These are phyloP conservation scores for Samsoniella hepiali DNA, from an alignment of 2,329 filamentous ascomycete genomes.

Conservation along the genomic window DNA sequence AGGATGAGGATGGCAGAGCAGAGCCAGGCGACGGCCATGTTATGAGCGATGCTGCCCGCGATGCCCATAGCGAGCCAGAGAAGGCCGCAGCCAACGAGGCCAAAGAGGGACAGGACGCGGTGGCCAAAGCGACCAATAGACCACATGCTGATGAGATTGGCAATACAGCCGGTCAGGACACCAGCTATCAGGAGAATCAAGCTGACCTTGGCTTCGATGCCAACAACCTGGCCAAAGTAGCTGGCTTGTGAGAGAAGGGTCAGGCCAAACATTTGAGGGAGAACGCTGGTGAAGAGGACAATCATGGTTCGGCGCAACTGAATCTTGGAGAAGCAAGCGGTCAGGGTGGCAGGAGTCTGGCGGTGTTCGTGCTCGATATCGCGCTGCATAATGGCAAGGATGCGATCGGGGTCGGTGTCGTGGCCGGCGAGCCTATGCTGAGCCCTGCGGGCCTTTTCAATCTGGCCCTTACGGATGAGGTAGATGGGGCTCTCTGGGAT, in stretches of 20 bases:
- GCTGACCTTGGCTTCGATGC: constrained; percentile 30
- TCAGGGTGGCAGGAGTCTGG: constrained; percentile 34
- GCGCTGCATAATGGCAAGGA: constrained; percentile 43
- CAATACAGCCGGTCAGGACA: constrained; percentile 42
- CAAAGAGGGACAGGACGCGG: constrained; percentile 36
- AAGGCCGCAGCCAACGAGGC: constrained; percentile 31
- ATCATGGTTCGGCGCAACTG: constrained; percentile 43
- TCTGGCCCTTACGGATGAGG: constrained; percentile 40
- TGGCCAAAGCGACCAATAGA: constrained; percentile 39
- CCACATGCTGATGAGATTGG: constrained; percentile 44
- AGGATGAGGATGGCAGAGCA: constrained; percentile 39
- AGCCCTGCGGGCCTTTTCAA: constrained; percentile 40
- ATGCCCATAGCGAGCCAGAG: constrained; percentile 47
- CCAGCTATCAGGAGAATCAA: constrained; percentile 45
- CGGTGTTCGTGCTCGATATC: constrained; percentile 43
- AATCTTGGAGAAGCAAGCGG: constrained; percentile 42
- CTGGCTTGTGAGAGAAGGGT: constrained; percentile 41
- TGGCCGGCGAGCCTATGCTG: constrained; percentile 48
- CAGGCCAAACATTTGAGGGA: constrained; percentile 45
- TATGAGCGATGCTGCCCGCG: constrained; percentile 41
- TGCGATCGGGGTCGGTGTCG: constrained; percentile 37
- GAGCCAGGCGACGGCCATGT: constrained; percentile 30
- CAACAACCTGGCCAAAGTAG: constrained; percentile 39
- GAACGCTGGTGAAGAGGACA: constrained; percentile 39
- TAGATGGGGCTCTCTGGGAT: constrained; percentile 52